phyloP scores from a whole-genome alignment of 352 stramenopile species.

The Globisporangium cylindrosporum region DNA sequence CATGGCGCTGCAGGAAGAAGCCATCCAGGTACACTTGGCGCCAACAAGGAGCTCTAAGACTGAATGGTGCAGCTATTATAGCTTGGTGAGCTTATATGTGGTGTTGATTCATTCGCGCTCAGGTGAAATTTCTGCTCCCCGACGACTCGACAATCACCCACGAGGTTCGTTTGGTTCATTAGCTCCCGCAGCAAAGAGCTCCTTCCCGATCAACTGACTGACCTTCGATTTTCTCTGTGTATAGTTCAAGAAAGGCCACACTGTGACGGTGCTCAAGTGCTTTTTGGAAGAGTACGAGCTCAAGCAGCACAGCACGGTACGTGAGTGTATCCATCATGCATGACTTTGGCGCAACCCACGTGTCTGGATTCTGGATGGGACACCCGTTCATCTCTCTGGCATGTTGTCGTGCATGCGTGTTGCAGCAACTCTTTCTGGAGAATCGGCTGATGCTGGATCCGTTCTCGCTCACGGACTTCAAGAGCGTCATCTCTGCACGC shows the following conservation, averaged over 20 bases:
- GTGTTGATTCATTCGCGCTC: background rate
- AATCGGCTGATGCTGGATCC: constrained; percentile 48
- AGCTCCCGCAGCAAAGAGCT: background rate
- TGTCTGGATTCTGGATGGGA: background rate
- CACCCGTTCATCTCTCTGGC: background rate
- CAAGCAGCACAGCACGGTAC: constrained; percentile 31
- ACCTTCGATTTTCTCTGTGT: background rate
- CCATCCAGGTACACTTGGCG: constrained; percentile 29
- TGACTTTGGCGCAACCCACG: background rate
- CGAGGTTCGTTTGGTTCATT: constrained; percentile 19
- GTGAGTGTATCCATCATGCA: background rate
- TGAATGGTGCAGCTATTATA: background rate
- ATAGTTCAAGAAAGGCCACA: constrained; percentile 71
- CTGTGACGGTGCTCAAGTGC: constrained; percentile 52
- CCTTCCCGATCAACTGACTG: background rate
- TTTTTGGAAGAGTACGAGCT: constrained; percentile 58
- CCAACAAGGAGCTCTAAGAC: background rate
- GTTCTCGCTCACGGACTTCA: constrained; percentile 65
- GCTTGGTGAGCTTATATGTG: background rate
- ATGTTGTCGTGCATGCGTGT: background rate
- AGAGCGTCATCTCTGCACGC: constrained; percentile 27
- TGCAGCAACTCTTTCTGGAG: constrained; percentile 42
- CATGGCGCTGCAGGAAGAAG: constrained; percentile 52
- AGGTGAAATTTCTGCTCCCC: constrained; percentile 55
- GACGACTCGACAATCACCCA: constrained; percentile 50